phyloP scores from a whole-genome alignment of 164 flowering plant genomes.

The Liquidambar formosana region DNA sequence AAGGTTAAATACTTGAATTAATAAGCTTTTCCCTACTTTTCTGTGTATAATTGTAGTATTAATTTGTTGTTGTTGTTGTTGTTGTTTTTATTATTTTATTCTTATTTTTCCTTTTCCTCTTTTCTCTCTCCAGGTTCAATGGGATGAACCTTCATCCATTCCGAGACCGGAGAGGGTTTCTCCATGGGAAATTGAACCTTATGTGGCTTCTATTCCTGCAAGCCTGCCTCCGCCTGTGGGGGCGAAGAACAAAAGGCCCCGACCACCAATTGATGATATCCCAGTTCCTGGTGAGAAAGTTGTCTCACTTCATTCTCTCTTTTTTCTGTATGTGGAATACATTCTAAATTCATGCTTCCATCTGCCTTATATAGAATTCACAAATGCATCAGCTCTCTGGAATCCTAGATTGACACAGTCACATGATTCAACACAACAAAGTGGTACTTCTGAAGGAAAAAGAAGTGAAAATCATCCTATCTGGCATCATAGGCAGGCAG shows the following conservation, averaged over 20 bases:
- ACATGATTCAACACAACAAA: constrained; percentile 24
- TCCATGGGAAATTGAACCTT: constrained; percentile 93
- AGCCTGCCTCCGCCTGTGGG: constrained; percentile 31
- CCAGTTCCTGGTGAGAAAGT: constrained; percentile 43
- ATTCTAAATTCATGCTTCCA: not conserved
- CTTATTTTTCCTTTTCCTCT: not conserved
- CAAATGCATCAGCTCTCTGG: constrained; percentile 33
- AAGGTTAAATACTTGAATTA: constrained; percentile 38
- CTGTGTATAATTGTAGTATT: not conserved
- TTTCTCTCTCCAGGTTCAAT: constrained; percentile 59
- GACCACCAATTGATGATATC: constrained; percentile 53
- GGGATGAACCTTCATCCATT: constrained; percentile 87
- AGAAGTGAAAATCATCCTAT: constrained; percentile 25
- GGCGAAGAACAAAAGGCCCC: constrained; percentile 61
- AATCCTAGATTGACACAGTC: constrained; percentile 26
- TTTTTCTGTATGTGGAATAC: not conserved
- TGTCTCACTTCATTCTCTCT: not conserved
- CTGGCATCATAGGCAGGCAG: constrained; percentile 46
- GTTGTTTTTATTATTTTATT: too few species aligned
- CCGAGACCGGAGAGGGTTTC: constrained; percentile 84
- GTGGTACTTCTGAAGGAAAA: constrained; percentile 25
- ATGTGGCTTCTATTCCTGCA: constrained; percentile 44
- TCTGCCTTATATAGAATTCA: constrained; percentile 34
- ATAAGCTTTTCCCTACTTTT: not conserved
- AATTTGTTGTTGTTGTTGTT: not conserved